phyloP scores from a whole-genome alignment of 2,329 filamentous ascomycete species.

The Aureobasidium sp. region DNA sequence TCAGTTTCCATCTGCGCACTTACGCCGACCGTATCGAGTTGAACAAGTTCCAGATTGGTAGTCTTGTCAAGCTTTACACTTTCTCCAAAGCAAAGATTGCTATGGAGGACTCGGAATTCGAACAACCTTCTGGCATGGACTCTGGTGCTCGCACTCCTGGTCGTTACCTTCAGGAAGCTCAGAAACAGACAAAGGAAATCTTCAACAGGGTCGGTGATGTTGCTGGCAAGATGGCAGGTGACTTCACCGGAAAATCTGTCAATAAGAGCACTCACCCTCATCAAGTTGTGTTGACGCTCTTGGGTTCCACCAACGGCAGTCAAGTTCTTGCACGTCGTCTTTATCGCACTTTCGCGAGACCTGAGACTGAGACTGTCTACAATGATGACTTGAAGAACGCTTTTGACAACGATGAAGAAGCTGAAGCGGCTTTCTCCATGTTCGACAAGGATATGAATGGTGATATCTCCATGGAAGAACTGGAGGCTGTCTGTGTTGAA shows the following conservation, averaged over 20 bases:
- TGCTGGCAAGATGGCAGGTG: conserved; percentile 76
- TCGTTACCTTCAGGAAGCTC: conserved; percentile 56
- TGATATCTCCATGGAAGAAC: conserved; percentile 90
- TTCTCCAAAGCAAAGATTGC: conserved; percentile 56
- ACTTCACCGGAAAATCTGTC: conserved; percentile 71
- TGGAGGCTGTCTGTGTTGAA: conserved; percentile 88
- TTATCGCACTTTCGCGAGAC: conserved; percentile 74
- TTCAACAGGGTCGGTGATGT: conserved; percentile 76
- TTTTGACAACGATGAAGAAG: conserved; percentile 76
- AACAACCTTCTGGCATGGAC: conserved; percentile 40
- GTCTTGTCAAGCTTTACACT: conserved; percentile 54
- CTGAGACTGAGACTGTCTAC: conserved; percentile 65
- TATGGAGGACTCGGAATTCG: conserved; percentile 69
- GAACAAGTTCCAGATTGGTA: conserved; percentile 81
- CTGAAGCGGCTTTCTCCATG: conserved; percentile 79
- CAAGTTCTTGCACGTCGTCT: conserved; percentile 81
- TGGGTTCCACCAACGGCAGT: conserved; percentile 62
- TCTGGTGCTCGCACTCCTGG: conserved; percentile 68
- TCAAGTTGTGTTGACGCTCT: conserved; percentile 72
- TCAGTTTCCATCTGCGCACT: conserved; percentile 82
- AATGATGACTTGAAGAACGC: conserved; percentile 69
- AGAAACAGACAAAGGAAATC: conserved; percentile 65
- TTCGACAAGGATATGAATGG: conserved; percentile 97
- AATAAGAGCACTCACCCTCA: conserved; percentile 67
- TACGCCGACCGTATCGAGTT: conserved; percentile 85